Conservation (phyloP, 306 rosid genomes). For the Echinosophora koreensis region DNA sequence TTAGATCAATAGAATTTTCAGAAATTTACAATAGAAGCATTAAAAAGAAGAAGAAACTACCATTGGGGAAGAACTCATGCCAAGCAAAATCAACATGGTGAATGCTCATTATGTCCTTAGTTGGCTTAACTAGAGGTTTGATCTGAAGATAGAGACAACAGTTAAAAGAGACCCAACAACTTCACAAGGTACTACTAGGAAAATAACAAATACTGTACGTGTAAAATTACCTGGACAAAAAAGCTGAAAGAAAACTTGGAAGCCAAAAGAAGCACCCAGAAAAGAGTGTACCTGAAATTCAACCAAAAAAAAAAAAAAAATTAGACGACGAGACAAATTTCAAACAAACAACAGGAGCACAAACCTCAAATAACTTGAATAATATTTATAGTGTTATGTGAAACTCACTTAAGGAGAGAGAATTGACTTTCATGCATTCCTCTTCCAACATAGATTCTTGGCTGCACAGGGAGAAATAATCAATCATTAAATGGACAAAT, state of each 20-base stretch:
- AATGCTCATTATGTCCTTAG: constrained; percentile 87
- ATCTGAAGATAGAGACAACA: constrained; percentile 61
- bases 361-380: constrained; percentile 30
- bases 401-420: constrained; percentile 87
- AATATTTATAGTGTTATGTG: constrained; percentile 19
- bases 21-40: constrained; percentile 18
- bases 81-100: constrained; percentile 69
- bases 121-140: constrained; percentile 88
- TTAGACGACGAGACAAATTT: constrained; percentile 34
- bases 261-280: constrained; percentile 88
- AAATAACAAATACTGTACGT: constrained; percentile 10
- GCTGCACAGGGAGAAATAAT: constrained; percentile 65
- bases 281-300: constrained; percentile 86
- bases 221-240: constrained; percentile 74
- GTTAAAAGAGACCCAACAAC: constrained; percentile 35
- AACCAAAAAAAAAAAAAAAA: constrained; percentile 41
- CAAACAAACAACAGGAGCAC: constrained; percentile 38
- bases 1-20: constrained; percentile 38
- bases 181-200: constrained; percentile 31
- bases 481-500: constrained; percentile 37
- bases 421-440: constrained; percentile 99
- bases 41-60: constrained; percentile 57
- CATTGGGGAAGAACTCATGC: constrained; percentile 94
- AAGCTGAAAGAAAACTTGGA: constrained; percentile 82
- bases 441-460: constrained; percentile 90